Evolutionary conservation across 2,329 filamentous ascomycete genomes (phyloP), one percentile per base, ranked within the genome.

Genomic region (Aspergillus quadrilineatus): DNA sequence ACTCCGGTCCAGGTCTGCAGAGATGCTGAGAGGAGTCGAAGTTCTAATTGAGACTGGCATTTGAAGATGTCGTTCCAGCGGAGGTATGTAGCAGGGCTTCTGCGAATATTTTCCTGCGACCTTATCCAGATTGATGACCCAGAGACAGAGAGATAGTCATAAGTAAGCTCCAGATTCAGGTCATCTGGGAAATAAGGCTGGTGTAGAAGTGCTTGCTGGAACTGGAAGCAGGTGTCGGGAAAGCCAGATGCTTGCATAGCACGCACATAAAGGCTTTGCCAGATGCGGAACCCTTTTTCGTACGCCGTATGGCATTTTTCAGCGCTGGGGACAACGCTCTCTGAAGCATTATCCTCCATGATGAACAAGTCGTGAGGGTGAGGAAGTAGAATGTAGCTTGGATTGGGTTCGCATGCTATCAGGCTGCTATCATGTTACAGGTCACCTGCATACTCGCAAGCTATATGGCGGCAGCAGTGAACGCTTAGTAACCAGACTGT

Each of bases 261-360:
- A 36, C 28, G 52, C 12, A 49, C 5, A 15, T 48, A 55, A 6
- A 55, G 52, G 36, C 44, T 49, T 32, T 43, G 36, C 52, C 52
- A 55, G n/a, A 49, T 49, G 28, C 36, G 52, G 44, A 43, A 55
- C 10, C 52, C 52, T 55, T 55, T 54, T 43, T 49, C 44, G 8
- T 55, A 49, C 10, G 49, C 26, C 15, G 52, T 8, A 34, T 2
- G 22, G 44, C 44, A 37, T 43, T 49, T 37, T 49, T 48, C 51
- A 46, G 5, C 51, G 36, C 43, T 42, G n/a, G 43, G 36, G 30
- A 12, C 34, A 10, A 34, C 14, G 32, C 44, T 12, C 42, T 53
- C 32, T 12, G 34, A 6, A 32, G 44, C 10, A 8, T 34, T 14
- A 32, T 48, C 28, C 29, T 34, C 46, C 30, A 36, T 48, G 6